Conservation (phyloP, 2,329 filamentous ascomycete species). For the Lachnellula occidentalis region DNA sequence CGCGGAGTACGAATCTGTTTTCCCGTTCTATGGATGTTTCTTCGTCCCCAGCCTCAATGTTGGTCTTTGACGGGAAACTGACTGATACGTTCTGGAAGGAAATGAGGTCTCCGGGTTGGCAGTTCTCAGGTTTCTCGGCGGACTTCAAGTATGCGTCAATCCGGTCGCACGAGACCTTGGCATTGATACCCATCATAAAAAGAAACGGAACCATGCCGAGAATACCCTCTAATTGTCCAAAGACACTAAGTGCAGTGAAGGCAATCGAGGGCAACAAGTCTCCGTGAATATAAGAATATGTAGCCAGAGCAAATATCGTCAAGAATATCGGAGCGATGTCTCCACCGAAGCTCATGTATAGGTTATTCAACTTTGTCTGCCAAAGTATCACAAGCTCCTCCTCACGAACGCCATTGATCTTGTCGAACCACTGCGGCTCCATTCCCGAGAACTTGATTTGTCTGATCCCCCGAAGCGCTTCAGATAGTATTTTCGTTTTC, state of each 20-base stretch:
- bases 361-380: slow-evolving; percentile 31
- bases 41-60: too few relatives aligned
- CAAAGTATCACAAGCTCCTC: slow-evolving; percentile 61
- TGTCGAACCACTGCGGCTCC: slow-evolving; percentile 66
- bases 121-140: slow-evolving; percentile 53
- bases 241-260: slow-evolving; percentile 70
- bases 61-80: slow-evolving; percentile 45
- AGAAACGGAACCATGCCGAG: slow-evolving; percentile 66
- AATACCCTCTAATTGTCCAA: slow-evolving; percentile 64
- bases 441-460: slow-evolving; percentile 79
- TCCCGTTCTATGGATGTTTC: slow-evolving; percentile 22
- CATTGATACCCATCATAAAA: slow-evolving; percentile 62
- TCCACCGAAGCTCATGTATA: slow-evolving; percentile 42
- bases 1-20: slow-evolving; percentile 58
- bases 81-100: slow-evolving; percentile 61
- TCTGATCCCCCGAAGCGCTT: slow-evolving; percentile 69
- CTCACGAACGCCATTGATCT: slow-evolving; percentile 59
- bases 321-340: slow-evolving; percentile 67
- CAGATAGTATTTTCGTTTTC: slow-evolving; percentile 67
- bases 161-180: slow-evolving; percentile 63
- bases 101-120: slow-evolving; percentile 53
- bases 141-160: slow-evolving; percentile 64
- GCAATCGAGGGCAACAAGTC: slow-evolving; percentile 65
- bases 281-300: slow-evolving; percentile 60
- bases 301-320: slow-evolving; percentile 61